These are phyloP conservation scores for Rhizophagus sp. DNA, from an alignment of 192 early-diverging fungal genomes.

Conservation along the genomic window DNA sequence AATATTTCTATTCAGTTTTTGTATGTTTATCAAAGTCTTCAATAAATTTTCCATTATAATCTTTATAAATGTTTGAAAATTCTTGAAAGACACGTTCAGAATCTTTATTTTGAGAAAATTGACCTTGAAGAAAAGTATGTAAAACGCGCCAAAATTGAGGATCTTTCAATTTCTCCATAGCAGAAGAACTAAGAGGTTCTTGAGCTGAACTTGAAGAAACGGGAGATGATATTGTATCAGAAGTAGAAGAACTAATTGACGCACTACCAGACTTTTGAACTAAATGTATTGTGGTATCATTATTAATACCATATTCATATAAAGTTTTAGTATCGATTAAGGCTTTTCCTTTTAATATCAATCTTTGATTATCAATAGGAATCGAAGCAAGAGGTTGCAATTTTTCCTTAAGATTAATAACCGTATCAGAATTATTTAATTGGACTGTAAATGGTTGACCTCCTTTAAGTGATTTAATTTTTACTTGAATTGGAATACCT, in stretches of 20 bases:
- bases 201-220: neutral
- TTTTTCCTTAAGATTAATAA: conserved; percentile 42
- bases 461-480: conserved; percentile 46
- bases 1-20: neutral
- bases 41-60: neutral
- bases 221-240: neutral
- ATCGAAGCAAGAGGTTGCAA: conserved; percentile 37
- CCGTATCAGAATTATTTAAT: conserved; percentile 42
- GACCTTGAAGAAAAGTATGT: neutral
- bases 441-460: conserved; percentile 39
- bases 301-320: conserved; percentile 46
- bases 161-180: conserved; percentile 16
- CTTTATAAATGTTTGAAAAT: conserved; percentile 5
- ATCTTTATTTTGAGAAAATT: conserved; percentile 13
- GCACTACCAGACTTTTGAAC: conserved; percentile 46
- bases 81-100: conserved; percentile 8
- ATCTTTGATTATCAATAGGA: conserved; percentile 44
- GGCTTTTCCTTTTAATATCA: conserved; percentile 63
- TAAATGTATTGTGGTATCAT: conserved; percentile 50
- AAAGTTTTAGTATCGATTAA: conserved; percentile 55
- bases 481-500: conserved; percentile 38
- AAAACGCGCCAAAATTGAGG: neutral
- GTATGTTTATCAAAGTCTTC: neutral
- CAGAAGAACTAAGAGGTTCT: neutral
- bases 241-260: neutral